Evolutionary conservation across 345 rosid species (phyloP), one percentile per base, ranked within the genome.

Genomic region (Passiflora organensis): DNA sequence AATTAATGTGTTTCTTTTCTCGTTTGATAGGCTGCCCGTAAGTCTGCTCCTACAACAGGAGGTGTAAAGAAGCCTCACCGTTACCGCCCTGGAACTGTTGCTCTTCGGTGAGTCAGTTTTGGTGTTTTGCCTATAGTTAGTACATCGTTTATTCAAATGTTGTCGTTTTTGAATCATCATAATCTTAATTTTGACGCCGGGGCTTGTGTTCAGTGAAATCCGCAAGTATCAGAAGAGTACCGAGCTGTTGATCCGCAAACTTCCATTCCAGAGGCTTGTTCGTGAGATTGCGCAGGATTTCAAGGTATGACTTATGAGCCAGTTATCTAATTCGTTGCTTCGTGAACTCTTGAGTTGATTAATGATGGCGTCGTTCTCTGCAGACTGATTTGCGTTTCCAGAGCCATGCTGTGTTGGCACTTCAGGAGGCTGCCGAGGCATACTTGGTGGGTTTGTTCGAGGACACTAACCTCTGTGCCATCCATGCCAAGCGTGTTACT

Each of bases 361-460:
- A 28, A 28, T 28, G 8, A 28, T n/a, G 13, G 0, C 1, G 0
- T 25, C n/a, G 2, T 51, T 16, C 6, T 6, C 14, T 28, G 56
- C 64, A 60, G 64, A 60, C 64, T 10, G 64, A 60, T 41, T 48
- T 60, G n/a, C 64, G 64, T 42, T 60, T 60, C 56, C 64, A 60
- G 56, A 60, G 64, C 41, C 64, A 60, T 32, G 64, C 64, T 0
- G 64, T 60, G 10, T 28, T 60, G 23, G 64, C 64, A 1, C 43
- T 60, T 23, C 64, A 60, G 48, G 64, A 60, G 56, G 64, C 64
- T 8, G 64, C 64, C 0, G 64, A 60, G 54, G 64, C 64, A 8
- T 60, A 60, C 50, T 47, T 60, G 0, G 64, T 60, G 5, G 64
- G 64, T 6, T 32, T 60, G 15, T 60, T 32, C n/a, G 61, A 56